Conservation (phyloP, 352 stramenopile species). For the Globisporangium nodosum region DNA sequence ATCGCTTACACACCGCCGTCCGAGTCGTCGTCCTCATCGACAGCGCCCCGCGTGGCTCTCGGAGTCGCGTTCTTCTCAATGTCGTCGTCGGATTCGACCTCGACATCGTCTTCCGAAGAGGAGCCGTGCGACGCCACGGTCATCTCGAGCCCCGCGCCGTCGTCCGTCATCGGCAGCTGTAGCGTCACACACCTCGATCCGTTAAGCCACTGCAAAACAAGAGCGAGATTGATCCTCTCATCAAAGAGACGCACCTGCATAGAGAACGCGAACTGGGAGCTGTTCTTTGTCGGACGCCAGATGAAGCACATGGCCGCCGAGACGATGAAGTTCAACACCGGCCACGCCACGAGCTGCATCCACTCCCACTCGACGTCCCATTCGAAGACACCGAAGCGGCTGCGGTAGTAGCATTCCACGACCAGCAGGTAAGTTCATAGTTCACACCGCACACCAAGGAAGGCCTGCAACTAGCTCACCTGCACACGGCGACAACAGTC, state of each 20-base stretch:
- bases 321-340: conserved; percentile 89
- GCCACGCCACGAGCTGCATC: conserved; percentile 90
- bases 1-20: conserved; percentile 31
- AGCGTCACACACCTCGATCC: not conserved
- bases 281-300: conserved; percentile 84
- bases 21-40: conserved; percentile 37
- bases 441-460: not conserved
- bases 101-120: conserved; percentile 49
- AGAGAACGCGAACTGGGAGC: conserved; percentile 82
- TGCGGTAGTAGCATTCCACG: conserved; percentile 6
- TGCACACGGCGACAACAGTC: conserved; percentile 75
- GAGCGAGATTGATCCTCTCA: not conserved
- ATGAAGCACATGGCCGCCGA: conserved; percentile 87
- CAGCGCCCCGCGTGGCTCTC: conserved; percentile 9
- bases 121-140: conserved; percentile 45
- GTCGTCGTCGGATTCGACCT: conserved; percentile 69
- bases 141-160: conserved; percentile 55
- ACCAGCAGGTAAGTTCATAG: not conserved
- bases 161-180: conserved; percentile 69
- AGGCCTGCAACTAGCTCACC: conserved; percentile 1
- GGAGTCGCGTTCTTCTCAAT: conserved; percentile 29
- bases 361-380: conserved; percentile 90
- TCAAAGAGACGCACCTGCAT: conserved; percentile 48
- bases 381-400: conserved; percentile 79
- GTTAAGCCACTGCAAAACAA: not conserved